Percentiles rank a stretch among this genome's conserved stretches.
Evolutionary conservation across 768 basidiomycete species (phyloP).

Genomic region (Exidia glandulosa): DNA sequence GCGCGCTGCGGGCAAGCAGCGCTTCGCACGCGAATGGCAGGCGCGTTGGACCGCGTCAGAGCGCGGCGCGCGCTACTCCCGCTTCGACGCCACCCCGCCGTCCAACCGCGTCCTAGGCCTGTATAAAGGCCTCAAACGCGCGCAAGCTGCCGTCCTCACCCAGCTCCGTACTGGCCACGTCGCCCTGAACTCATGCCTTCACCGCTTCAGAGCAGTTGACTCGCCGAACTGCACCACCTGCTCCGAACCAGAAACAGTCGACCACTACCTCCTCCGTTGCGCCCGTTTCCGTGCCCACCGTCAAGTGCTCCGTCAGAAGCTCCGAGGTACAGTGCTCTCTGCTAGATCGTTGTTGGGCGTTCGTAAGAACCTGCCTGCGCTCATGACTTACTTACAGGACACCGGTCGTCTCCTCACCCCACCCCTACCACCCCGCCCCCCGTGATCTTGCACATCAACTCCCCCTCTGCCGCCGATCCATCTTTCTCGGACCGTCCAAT

Average conservation of each 20-base stretch:
- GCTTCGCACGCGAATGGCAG: not conserved
- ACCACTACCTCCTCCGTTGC: constrained; percentile 7
- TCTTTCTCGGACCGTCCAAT: too few relatives aligned
- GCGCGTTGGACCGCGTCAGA: not conserved
- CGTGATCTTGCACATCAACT: too few relatives aligned
- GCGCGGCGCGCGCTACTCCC: not conserved
- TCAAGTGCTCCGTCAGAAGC: too few relatives aligned
- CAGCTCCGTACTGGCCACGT: constrained; percentile 8
- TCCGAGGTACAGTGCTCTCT: too few relatives aligned
- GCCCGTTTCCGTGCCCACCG: too few relatives aligned
- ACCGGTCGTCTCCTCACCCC: too few relatives aligned
- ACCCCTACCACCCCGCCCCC: too few relatives aligned
- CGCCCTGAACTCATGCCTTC: constrained; percentile 4
- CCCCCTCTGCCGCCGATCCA: too few relatives aligned
- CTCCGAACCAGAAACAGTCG: constrained; percentile 1
- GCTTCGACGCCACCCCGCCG: not conserved
- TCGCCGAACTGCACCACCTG: constrained; percentile 5
- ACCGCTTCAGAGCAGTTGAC: not conserved
- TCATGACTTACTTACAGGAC: too few relatives aligned
- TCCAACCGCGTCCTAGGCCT: not conserved
- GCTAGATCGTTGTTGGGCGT: too few relatives aligned
- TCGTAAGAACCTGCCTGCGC: too few relatives aligned
- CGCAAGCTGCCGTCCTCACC: not conserved
- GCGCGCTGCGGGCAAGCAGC: not conserved
- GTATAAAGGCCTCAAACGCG: not conserved